These are phyloP conservation scores for Pseudopithomyces maydicus DNA, from an alignment of 2,329 filamentous ascomycete genomes.

Conservation along the genomic window DNA sequence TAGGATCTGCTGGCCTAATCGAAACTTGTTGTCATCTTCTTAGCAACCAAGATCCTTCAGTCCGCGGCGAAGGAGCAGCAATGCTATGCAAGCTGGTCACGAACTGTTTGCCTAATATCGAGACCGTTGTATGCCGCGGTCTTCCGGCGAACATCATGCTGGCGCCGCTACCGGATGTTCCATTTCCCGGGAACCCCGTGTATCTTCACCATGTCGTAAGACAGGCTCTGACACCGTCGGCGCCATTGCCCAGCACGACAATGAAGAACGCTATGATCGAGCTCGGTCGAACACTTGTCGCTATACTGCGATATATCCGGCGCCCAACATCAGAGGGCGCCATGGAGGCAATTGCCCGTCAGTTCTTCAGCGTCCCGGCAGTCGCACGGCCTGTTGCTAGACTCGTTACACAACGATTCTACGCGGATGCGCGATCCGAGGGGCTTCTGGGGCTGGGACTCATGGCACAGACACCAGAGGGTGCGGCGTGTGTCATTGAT, in stretches of 20 bases:
- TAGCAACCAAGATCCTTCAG: slow-evolving; percentile 32
- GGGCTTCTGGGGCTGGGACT: slow-evolving; percentile 42
- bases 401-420: slow-evolving; percentile 43
- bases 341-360: slow-evolving; percentile 25
- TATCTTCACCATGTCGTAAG: slow-evolving; percentile 35
- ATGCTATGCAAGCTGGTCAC: slow-evolving; percentile 42
- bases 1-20: slow-evolving; percentile 39
- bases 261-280: slow-evolving; percentile 48
- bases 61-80: slow-evolving; percentile 41
- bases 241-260: slow-evolving; percentile 40
- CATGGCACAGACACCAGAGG: slow-evolving; percentile 36
- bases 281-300: slow-evolving; percentile 35
- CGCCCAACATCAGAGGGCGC: slow-evolving; percentile 26
- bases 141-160: slow-evolving; percentile 16
- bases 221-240: slow-evolving; percentile 36
- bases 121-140: slow-evolving; percentile 31
- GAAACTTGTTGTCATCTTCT: slow-evolving; percentile 37
- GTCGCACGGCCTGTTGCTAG: slow-evolving; percentile 38
- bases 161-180: slow-evolving; percentile 15
- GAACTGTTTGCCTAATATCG: slow-evolving; percentile 36
- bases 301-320: slow-evolving; percentile 28
- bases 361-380: slow-evolving; percentile 34
- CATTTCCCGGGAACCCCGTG: slow-evolving; percentile 24
- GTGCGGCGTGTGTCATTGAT: slow-evolving; percentile 32
- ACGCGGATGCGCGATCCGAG: slow-evolving; percentile 41